Conservation (phyloP, 306 rosid genomes). For the Rubus idaeus region DNA sequence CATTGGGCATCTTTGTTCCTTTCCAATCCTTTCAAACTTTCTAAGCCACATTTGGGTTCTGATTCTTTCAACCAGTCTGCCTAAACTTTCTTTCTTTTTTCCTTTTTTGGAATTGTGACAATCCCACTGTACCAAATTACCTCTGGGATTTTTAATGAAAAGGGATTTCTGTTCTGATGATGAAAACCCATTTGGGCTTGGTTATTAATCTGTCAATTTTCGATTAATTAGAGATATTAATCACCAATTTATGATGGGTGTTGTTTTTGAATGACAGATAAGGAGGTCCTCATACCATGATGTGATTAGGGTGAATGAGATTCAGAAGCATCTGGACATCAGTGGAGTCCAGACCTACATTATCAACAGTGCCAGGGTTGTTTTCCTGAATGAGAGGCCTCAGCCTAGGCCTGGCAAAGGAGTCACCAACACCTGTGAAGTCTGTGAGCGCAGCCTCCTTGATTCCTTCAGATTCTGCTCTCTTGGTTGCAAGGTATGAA, state of each 20-base stretch:
- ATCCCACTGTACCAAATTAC: neutral
- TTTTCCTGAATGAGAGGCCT: conserved; percentile 92
- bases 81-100: neutral
- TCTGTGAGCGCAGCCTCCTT: conserved; percentile 95
- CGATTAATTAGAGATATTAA: neutral
- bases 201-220: neutral
- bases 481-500: conserved; percentile 93
- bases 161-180: neutral
- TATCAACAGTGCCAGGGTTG: conserved; percentile 96
- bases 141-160: neutral
- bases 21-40: no score
- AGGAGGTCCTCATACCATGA: conserved; percentile 97
- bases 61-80: neutral
- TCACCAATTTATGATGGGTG: conserved; percentile 5
- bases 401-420: conserved; percentile 99
- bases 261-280: conserved; percentile 48
- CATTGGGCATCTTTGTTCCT: conserved; percentile 1
- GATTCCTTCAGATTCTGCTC: conserved; percentile 94
- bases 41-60: conserved; percentile 1
- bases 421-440: conserved; percentile 96
- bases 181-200: neutral
- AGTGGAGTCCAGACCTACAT: conserved; percentile 93
- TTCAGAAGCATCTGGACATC: conserved; percentile 93
- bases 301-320: conserved; percentile 87
- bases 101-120: conserved; percentile 12